Base-by-base conservation (phyloP, 75 land plant genomes). In the Sequoia sempervirens region DNA sequence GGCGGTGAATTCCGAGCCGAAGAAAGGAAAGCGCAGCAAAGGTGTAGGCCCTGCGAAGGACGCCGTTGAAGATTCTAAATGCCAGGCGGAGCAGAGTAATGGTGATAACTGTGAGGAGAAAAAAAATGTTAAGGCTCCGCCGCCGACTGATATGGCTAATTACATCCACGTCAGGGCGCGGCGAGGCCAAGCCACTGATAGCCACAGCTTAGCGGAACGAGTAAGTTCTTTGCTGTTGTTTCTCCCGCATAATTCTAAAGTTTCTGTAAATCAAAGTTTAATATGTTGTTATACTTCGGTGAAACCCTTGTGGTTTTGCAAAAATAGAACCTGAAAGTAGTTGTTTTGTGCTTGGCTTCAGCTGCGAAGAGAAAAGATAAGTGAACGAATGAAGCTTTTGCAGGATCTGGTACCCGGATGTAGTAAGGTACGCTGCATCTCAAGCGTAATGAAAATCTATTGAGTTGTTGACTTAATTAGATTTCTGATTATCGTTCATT, bases 321-420 rank as follows among this genome's bases (percentile, higher is more conserved):
- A 32, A 70, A 70, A 70, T 3, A 14, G 36, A 68, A 14, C 36
- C 2, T 32, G 32, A 11, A 5, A 6, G 5, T 74, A 17, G 13
- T 82, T 79, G 26, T 28, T 20, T 40, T 26, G 53, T 50, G 53
- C 1, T 50, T 50, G 14, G 53, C 53, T 69, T 40, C 79, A 93
- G 95, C 92, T 91, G 17, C 88, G 95, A 79, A 89, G 95, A 86
- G 95, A 93, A 86, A 93, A 93, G 56, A 93, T 93, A 4, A 93
- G 90, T 86, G 92, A 91, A 5, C 85, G 95, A 75, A 93, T 93
- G 95, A 93, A 93, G 87, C 85, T 92, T n/a, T 86, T 93, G 14
- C 95, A 93, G 83, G 95, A 93, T 80, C 86, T 93, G 86, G 95
- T 93, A 85, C 95, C 95, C 11, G 95, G 95, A 28, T 93, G 95